Evolutionary conservation across 768 basidiomycete genomes (phyloP), one percentile per base, ranked within the genome.

Genomic region (Tricholoma saponaceum): DNA sequence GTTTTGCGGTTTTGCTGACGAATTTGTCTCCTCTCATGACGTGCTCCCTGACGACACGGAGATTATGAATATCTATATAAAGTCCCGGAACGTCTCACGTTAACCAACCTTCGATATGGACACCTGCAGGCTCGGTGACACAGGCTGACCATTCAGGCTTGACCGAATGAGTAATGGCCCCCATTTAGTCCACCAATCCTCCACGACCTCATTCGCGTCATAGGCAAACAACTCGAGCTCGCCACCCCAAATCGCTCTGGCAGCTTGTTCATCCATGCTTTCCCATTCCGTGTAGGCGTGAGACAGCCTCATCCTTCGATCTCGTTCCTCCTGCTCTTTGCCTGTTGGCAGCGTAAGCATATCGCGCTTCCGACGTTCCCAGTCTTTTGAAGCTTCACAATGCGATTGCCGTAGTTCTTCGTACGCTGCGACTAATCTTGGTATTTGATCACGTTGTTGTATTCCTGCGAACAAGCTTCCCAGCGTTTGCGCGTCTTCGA

Each of bases 401-500:
- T 83, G 78, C 7, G 73, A 71, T 63, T 82, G 77, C 41, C 85
- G 75, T 54, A 85, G 72, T 56, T 86, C 84, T 65, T 86, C 82
- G 64, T 82, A 79, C 9, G 82, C 85, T 28, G 73, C 67, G 54
- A 86, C 69, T 50, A 87, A 69, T 13, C 75, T 74, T 0, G 79
- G 70, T 33, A 87, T 71, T 61, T 87, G 81, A 4, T 76, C 74
- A 49, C 69, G 67, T 37, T 71, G 63, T 46, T 74, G 71, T 3
- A 87, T 72, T 51, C 79, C 77, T 18, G 81, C 76, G 65, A 87
- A 86, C n/a, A 87, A 75, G 50, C 73, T 78, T 18, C 80, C 83
- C 16, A 87, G 68, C 4, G 81, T 79, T 55, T 83, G 82, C 0
- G 84, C 83, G 60, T 87, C 87, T 69, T 89, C 86, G 20, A 87